Percentiles rank a stretch among this genome's conserved stretches.
These are phyloP conservation scores for Saccharomycopsis crataegensis DNA, from an alignment of 1,139 yeast species.

Conservation along the genomic window DNA sequence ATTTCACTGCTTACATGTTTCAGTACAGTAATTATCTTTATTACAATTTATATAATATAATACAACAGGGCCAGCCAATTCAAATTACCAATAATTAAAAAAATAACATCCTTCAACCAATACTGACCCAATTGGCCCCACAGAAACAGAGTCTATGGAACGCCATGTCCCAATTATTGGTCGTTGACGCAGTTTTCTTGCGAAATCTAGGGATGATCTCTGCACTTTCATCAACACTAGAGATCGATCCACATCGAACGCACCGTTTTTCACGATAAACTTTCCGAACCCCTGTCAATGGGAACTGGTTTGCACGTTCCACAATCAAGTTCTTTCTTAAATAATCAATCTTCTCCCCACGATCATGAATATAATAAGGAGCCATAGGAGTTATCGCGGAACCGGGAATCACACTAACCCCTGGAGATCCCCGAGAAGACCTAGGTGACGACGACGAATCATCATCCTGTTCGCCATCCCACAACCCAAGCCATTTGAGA, in stretches of 20 bases:
- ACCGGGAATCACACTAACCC: not conserved
- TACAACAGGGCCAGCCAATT: too few relatives aligned
- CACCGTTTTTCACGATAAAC: slow-evolving; percentile 39
- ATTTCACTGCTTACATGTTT: too few relatives aligned
- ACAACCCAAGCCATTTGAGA: slow-evolving; percentile 60
- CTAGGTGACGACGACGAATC: slow-evolving; percentile 6
- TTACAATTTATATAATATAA: too few relatives aligned
- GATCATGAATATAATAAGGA: slow-evolving; percentile 6
- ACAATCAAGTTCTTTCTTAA: slow-evolving; percentile 35
- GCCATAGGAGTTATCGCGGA: slow-evolving; percentile 20
- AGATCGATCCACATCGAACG: slow-evolving; percentile 59
- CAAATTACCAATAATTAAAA: too few relatives aligned
- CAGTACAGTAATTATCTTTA: too few relatives aligned
- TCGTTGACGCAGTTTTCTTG: slow-evolving; percentile 28
- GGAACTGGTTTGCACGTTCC: slow-evolving; percentile 5
- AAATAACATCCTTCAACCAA: not conserved
- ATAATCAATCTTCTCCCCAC: slow-evolving; percentile 34
- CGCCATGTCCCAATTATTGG: slow-evolving; percentile 62
- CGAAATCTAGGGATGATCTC: slow-evolving; percentile 20
- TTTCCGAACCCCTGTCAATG: not conserved
- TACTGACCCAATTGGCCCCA: slow-evolving; percentile 66
- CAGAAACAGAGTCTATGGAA: slow-evolving; percentile 74
- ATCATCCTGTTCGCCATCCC: slow-evolving; percentile 22
- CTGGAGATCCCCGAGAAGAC: not conserved
- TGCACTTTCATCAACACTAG: slow-evolving; percentile 39